Percentiles rank a stretch among this genome's conserved stretches.
Evolutionary conservation across 495 filamentous ascomycete species (phyloP).

Genomic region (Xylaria flabelliformis): DNA sequence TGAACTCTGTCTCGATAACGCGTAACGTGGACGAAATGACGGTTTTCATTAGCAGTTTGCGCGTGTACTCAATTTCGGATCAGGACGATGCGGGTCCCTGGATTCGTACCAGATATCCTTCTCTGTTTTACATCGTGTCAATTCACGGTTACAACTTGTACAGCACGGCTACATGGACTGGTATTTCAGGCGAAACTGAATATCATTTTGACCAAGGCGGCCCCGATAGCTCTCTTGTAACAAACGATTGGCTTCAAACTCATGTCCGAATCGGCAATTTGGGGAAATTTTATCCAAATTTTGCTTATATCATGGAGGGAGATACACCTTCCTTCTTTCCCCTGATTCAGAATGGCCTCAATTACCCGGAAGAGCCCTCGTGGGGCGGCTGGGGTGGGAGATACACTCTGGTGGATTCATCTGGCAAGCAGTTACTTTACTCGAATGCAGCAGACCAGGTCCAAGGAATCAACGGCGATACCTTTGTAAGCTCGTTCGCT

Average conservation of each 20-base stretch:
- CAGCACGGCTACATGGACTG: background rate
- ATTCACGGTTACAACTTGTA: background rate
- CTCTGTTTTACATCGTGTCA: no score
- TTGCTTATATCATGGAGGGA: background rate
- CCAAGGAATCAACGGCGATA: background rate
- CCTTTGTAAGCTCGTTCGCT: background rate
- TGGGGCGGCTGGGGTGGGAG: background rate
- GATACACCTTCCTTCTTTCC: background rate
- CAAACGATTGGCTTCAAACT: background rate
- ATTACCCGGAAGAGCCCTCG: background rate
- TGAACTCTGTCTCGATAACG: no score
- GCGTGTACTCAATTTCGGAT: no score
- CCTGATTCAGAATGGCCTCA: slow-evolving; percentile 2
- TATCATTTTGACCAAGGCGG: background rate
- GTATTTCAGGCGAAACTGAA: background rate
- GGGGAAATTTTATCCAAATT: background rate
- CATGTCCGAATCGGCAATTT: background rate
- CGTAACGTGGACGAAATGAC: no score
- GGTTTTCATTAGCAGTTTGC: no score
- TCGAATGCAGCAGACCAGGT: background rate
- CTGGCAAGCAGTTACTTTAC: background rate
- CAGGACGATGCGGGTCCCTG: no score
- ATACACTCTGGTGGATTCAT: background rate
- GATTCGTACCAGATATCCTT: no score
- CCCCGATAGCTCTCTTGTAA: background rate